Evolutionary conservation across 2,329 filamentous ascomycete species (phyloP), one percentile per base, ranked within the genome.

Genomic region (Ceratocystis cacaofunesta): DNA sequence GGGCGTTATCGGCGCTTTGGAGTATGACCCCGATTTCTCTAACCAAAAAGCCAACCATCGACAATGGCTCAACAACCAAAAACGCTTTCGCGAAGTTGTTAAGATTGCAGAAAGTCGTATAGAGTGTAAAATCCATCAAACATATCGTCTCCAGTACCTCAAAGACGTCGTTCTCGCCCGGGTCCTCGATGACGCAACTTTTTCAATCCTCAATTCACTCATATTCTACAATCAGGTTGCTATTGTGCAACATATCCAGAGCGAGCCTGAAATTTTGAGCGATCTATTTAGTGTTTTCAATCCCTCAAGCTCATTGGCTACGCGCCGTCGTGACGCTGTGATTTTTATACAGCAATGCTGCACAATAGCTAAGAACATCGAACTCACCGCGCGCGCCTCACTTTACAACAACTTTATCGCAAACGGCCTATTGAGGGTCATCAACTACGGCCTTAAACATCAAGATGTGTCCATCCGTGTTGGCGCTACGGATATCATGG

Each of bases 181-280:
- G 68, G 97, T 99, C 69, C 81, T 99, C 68, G 94, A 99, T 75
- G 94, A 99, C 74, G 92, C 92, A 62, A 99, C 94, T 22, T 99
- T 97, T 75, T 95, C 90, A 28, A 92, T 97, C 30, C 85, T 99
- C 69, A 99, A 97, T 76, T 96, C 91, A 62, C 82, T 97, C 70
- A 99, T 99, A 70, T 99, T 96, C 78, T 99, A 95, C 80, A 94
- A 97, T 77, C 94, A 99, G 77, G 92, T 97, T 71, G 94, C 97
- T 72, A 96, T 99, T 72, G 88, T 99, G 62, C 89, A 92, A 72
- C 90, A 97, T 75, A 80, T 99, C n/a, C 92, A 96, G 74, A 81
- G 80, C 30, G 96, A 96, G 71, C 79, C 79, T 0, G 76, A 77
- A 1, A 96, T 96, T 71, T 78, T 97, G 32, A 86, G 85, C 69